Conservation (phyloP, 352 stramenopile genomes). For the Paralagenidium karlingii region DNA sequence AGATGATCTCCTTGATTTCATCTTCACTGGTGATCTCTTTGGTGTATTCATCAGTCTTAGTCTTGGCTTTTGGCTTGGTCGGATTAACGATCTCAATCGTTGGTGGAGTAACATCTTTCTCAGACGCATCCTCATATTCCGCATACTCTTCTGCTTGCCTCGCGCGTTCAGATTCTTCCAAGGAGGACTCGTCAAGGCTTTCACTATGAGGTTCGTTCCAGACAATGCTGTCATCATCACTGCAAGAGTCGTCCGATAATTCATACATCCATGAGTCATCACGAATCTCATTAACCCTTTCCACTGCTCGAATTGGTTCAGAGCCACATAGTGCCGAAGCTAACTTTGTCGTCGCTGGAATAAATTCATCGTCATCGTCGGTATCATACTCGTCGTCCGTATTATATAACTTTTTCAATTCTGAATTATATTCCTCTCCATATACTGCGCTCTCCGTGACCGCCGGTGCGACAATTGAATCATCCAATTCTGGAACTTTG, state of each 20-base stretch:
- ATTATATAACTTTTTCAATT: constrained; percentile 13
- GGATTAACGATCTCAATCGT: background rate
- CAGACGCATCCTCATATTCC: constrained; percentile 4
- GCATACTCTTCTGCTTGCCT: constrained; percentile 6
- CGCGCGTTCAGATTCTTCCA: constrained; percentile 9
- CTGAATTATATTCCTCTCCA: constrained; percentile 12
- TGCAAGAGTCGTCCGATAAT: too few species aligned
- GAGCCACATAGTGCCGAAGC: constrained; percentile 4
- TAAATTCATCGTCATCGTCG: constrained; percentile 10
- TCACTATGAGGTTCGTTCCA: constrained; percentile 3
- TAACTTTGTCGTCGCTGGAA: constrained; percentile 8
- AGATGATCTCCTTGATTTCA: constrained; percentile 12
- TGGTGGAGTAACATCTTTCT: constrained; percentile 3
- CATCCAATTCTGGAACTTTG: constrained; percentile 13
- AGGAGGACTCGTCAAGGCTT: constrained; percentile 3
- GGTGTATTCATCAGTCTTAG: constrained; percentile 8
- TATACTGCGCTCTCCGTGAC: constrained; percentile 10
- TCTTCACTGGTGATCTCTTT: constrained; percentile 12
- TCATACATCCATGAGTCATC: constrained; percentile 8
- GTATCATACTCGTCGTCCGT: constrained; percentile 7
- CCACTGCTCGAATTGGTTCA: constrained; percentile 6
- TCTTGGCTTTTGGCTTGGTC: constrained; percentile 7
- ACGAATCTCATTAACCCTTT: constrained; percentile 2
- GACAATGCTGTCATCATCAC: too few species aligned
- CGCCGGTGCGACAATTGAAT: constrained; percentile 11